These are phyloP conservation scores for Byssoonygena ceratinophila DNA, from an alignment of 2,329 filamentous ascomycete species.

Conservation along the genomic window DNA sequence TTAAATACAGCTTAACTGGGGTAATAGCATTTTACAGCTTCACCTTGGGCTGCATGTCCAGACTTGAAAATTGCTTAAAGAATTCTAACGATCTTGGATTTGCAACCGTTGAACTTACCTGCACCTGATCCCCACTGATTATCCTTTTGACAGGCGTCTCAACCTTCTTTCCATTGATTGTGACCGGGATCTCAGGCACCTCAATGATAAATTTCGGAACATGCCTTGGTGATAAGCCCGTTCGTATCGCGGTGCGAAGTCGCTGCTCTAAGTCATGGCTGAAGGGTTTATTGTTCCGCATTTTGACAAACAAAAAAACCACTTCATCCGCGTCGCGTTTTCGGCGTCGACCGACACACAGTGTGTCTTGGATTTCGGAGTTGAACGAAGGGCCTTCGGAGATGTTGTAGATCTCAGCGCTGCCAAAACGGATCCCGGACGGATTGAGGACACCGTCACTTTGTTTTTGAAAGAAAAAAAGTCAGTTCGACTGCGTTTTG, in stretches of 20 bases:
- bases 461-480: neutral
- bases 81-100: conserved; percentile 32
- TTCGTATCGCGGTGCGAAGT: conserved; percentile 20
- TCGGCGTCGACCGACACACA: conserved; percentile 33
- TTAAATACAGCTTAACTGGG: neutral
- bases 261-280: conserved; percentile 18
- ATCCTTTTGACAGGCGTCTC: conserved; percentile 37
- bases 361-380: conserved; percentile 27
- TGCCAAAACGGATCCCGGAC: conserved; percentile 40
- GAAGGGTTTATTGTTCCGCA: conserved; percentile 22
- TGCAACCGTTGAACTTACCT: conserved; percentile 30
- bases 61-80: conserved; percentile 24
- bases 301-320: conserved; percentile 35
- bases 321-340: conserved; percentile 29
- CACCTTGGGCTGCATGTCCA: conserved; percentile 13
- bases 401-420: conserved; percentile 40
- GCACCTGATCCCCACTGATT: conserved; percentile 31
- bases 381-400: conserved; percentile 35
- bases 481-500: neutral
- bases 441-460: conserved; percentile 41
- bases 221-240: conserved; percentile 28
- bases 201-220: conserved; percentile 35
- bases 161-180: conserved; percentile 42
- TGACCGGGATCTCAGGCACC: conserved; percentile 34
- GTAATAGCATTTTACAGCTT: conserved; percentile 14